Evolutionary conservation across 23 red algal species (phyloP).

Genomic region (Gracilaria vermiculophylla): DNA sequence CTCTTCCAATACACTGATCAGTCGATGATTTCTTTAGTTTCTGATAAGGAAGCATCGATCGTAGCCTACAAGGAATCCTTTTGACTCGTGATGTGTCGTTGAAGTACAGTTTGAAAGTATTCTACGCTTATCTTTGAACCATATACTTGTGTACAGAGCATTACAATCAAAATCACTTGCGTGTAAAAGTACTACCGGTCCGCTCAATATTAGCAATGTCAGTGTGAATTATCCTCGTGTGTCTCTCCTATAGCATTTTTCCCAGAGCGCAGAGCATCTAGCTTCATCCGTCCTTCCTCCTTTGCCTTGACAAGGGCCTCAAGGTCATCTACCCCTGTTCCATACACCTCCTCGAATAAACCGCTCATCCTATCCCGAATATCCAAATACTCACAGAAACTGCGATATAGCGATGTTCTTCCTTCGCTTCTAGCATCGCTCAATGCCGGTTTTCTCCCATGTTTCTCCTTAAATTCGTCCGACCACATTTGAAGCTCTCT

Average conservation of each 20-base stretch:
- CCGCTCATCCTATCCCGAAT: constrained; percentile 53
- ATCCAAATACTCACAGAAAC: constrained; percentile 73
- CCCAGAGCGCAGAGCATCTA: constrained; percentile 33
- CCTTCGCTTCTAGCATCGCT: constrained; percentile 53
- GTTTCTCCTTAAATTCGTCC: constrained; percentile 58
- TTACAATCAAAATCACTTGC: neutral
- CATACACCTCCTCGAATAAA: constrained; percentile 63
- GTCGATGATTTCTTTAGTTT: neutral
- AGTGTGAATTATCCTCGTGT: neutral
- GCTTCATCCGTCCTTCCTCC: constrained; percentile 34
- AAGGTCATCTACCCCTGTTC: constrained; percentile 71
- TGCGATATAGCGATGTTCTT: constrained; percentile 11
- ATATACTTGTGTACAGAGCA: neutral
- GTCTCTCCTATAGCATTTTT: neutral
- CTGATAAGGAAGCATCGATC: neutral
- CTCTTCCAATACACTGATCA: neutral
- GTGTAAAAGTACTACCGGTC: neutral
- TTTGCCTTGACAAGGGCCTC: constrained; percentile 50
- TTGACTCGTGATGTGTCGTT: neutral
- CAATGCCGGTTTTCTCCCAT: constrained; percentile 66
- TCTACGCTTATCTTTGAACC: neutral
- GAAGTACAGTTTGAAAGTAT: neutral
- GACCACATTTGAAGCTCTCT: constrained; percentile 74
- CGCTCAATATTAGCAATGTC: neutral
- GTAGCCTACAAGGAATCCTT: neutral